Base-by-base conservation (phyloP, 2,329 filamentous ascomycete species). In the Talaromyces marneffei region DNA sequence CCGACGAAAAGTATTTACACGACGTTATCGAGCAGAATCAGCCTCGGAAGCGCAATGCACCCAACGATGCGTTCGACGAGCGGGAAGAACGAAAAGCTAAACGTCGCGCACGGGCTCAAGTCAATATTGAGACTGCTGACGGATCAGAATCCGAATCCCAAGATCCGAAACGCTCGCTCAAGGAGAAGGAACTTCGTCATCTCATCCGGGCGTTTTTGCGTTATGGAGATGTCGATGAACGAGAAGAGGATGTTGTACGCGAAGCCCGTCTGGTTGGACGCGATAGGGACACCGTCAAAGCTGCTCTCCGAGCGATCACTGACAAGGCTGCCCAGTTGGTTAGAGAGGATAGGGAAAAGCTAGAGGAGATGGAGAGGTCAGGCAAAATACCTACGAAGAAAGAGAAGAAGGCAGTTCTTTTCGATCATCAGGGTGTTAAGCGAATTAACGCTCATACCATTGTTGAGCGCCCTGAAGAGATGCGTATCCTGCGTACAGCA, bases 391-490 rank as follows among this genome's bases (percentile, higher is more conserved):
- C 95, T 59, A 96, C 93, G 0, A 97, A 97, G 80, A 99, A 99
- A 75, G 94, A 99, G 72, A 91, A 91, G 75, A 99, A 99, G 76
- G 94, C 94, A 0, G 91, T 99, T 18, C 80, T 99, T 48, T 97
- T 99, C 69, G 92, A 97, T 72, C 96, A 92, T 75, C 88, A 89
- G 50, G 91, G 92, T 60, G 88, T 97, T 56, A 96, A 96, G 76
- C 92, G 96, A 68, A 85, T 97, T 70, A 99, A 99, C 71, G 94
- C 94, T 0, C 92, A 96, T 75, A 97, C 94, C 0, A 89, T 97
- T 59, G 86, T 96, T 10, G 93, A 97, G 67, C 88, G 95, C 8
- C 93, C 94, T 0, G 85, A 88, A 52, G 93, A 97, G 70, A 88
- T 97, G 81, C 88, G 87, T 62, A 86, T 97, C 67, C 81, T 99